phyloP scores from a whole-genome alignment of 805 yeast species.

The Tetrapisispora iriomotensis region DNA sequence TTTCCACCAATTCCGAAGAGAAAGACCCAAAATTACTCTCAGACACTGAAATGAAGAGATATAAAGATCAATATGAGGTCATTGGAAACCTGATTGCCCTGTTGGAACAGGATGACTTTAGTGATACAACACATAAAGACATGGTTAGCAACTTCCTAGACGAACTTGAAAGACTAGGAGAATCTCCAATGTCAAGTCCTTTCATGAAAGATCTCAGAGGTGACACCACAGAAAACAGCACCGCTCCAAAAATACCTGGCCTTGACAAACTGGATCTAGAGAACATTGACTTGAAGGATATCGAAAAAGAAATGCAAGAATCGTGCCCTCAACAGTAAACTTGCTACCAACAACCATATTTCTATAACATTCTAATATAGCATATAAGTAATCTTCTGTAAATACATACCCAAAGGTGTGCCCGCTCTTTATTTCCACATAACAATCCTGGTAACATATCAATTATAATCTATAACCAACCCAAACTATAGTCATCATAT shows the following conservation, averaged over 20 bases:
- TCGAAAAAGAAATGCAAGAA: constrained; percentile 25
- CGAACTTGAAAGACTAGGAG: constrained; percentile 25
- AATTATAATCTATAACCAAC: too few relatives aligned
- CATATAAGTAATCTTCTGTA: too few relatives aligned
- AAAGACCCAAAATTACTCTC: background rate
- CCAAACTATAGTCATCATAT: too few relatives aligned
- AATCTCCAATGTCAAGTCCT: constrained; percentile 18
- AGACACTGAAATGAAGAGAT: constrained; percentile 42
- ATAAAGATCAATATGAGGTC: constrained; percentile 50
- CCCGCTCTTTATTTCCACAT: too few relatives aligned
- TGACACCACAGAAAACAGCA: constrained; percentile 14
- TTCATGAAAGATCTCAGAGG: constrained; percentile 4
- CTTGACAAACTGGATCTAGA: constrained; percentile 20
- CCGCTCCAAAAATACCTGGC: constrained; percentile 14
- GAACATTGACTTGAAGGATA: constrained; percentile 14
- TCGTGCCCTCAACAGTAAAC: constrained; percentile 24
- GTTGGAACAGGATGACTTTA: constrained; percentile 57
- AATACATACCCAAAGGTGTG: too few relatives aligned
- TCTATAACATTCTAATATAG: too few relatives aligned
- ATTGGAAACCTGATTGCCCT: constrained; percentile 51
- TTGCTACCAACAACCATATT: too few relatives aligned
- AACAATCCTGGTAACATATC: too few relatives aligned
- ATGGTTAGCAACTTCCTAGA: constrained; percentile 22
- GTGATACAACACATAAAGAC: constrained; percentile 13
- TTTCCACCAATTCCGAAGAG: constrained; percentile 22